These are phyloP conservation scores for Taphrina populina DNA, from an alignment of 1,139 yeast species.

Conservation along the genomic window DNA sequence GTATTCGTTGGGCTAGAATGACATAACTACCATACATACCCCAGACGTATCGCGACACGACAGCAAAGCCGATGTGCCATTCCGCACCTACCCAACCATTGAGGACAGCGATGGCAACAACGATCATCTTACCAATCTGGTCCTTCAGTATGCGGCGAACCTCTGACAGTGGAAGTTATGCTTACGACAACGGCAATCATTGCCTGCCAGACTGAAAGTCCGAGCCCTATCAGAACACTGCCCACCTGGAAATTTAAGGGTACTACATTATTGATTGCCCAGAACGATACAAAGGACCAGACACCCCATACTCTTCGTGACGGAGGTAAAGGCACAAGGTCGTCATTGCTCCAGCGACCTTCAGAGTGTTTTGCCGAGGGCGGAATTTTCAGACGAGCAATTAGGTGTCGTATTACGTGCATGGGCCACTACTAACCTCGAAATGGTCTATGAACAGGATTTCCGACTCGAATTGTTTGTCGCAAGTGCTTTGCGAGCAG, in stretches of 20 bases:
- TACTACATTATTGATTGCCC: conserved; percentile 31
- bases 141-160: neutral
- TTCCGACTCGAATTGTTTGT: too few relatives aligned
- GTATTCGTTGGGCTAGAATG: conserved; percentile 41
- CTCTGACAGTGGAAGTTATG: neutral
- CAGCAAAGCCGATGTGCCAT: conserved; percentile 43
- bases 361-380: too few relatives aligned
- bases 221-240: conserved; percentile 17
- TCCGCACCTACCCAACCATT: conserved; percentile 44
- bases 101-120: conserved; percentile 39
- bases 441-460: too few relatives aligned
- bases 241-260: conserved; percentile 12
- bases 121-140: conserved; percentile 34
- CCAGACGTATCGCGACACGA: conserved; percentile 42
- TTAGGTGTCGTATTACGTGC: too few relatives aligned
- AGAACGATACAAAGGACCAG: conserved; percentile 25
- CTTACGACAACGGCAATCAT: conserved; percentile 36
- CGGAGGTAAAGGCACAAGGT: conserved; percentile 67
- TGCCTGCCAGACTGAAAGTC: conserved; percentile 34
- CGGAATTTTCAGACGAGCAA: too few relatives aligned
- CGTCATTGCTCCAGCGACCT: conserved; percentile 51
- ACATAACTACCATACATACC: conserved; percentile 43
- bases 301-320: conserved; percentile 58
- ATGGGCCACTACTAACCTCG: too few relatives aligned
- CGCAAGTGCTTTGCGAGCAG: too few relatives aligned